Percentiles rank a stretch among this genome's conserved stretches.
phyloP scores from a whole-genome alignment of 768 basidiomycete genomes.

The Daedaleopsis nitida region DNA sequence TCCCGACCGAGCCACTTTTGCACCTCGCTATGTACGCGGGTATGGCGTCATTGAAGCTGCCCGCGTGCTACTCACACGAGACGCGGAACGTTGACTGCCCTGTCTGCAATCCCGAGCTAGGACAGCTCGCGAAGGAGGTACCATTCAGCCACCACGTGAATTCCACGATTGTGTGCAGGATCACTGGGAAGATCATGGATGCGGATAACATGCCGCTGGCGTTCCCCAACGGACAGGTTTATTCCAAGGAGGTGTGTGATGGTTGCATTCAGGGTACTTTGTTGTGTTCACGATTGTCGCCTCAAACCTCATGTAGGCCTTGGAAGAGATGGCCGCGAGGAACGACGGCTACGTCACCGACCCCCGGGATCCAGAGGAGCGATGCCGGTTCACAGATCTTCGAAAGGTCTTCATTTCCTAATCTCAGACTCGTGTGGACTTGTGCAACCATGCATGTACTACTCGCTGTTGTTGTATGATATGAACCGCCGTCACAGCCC shows the following conservation, averaged over 20 bases:
- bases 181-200: constrained; percentile 94
- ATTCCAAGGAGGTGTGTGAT: constrained; percentile 80
- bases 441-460: constrained; percentile 7
- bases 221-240: constrained; percentile 84
- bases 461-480: neutral
- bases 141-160: constrained; percentile 94
- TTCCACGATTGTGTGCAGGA: constrained; percentile 90
- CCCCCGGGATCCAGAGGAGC: constrained; percentile 64
- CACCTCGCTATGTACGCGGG: constrained; percentile 91
- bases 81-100: constrained; percentile 87
- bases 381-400: constrained; percentile 64
- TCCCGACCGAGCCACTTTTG: constrained; percentile 86
- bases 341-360: constrained; percentile 83
- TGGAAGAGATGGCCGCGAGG: constrained; percentile 84
- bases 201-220: constrained; percentile 92
- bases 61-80: constrained; percentile 69
- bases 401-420: constrained; percentile 92
- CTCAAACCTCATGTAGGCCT: constrained; percentile 51
- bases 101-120: constrained; percentile 79
- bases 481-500: neutral
- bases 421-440: constrained; percentile 16
- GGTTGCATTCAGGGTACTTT: constrained; percentile 1
- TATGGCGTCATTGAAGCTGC: constrained; percentile 85
- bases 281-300: neutral
- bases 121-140: constrained; percentile 79